Evolutionary conservation across 2,329 filamentous ascomycete species (phyloP).

Genomic region (Calonectria pseudoturangicola): DNA sequence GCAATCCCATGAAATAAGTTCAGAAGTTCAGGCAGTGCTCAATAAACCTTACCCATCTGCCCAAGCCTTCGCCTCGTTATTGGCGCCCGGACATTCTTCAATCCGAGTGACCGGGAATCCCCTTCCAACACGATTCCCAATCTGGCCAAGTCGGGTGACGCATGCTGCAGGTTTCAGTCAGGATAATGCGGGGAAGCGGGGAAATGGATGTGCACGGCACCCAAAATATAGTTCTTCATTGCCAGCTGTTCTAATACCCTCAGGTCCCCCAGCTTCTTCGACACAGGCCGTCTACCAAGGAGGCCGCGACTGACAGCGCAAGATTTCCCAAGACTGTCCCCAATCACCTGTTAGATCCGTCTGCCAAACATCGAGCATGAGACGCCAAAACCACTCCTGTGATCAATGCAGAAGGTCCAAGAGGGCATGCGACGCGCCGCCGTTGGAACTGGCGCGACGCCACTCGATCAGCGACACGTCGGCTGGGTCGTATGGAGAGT

Average conservation of each 20-base stretch:
- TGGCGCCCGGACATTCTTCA: slow-evolving; percentile 17
- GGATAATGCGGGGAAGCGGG: slow-evolving; percentile 40
- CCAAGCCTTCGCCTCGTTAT: background rate
- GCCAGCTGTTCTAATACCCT: slow-evolving; percentile 18
- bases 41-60: slow-evolving; percentile 11
- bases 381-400: slow-evolving; percentile 51
- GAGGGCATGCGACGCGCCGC: slow-evolving; percentile 51
- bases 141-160: slow-evolving; percentile 31
- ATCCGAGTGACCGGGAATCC: slow-evolving; percentile 4
- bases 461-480: slow-evolving; percentile 22
- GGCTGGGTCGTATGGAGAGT: slow-evolving; percentile 34
- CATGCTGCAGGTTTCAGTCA: slow-evolving; percentile 21
- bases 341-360: background rate
- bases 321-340: background rate
- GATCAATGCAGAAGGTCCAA: slow-evolving; percentile 53
- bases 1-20: background rate
- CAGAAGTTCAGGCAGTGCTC: background rate
- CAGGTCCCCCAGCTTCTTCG: slow-evolving; percentile 19
- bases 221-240: slow-evolving; percentile 26
- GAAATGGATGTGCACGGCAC: slow-evolving; percentile 21
- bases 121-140: slow-evolving; percentile 18
- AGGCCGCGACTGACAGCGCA: slow-evolving; percentile 5
- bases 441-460: slow-evolving; percentile 39
- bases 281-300: background rate
- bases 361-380: slow-evolving; percentile 41